Evolutionary conservation across 2,329 filamentous ascomycete genomes (phyloP), one percentile per base, ranked within the genome.

Genomic region (Aphanocladium album): DNA sequence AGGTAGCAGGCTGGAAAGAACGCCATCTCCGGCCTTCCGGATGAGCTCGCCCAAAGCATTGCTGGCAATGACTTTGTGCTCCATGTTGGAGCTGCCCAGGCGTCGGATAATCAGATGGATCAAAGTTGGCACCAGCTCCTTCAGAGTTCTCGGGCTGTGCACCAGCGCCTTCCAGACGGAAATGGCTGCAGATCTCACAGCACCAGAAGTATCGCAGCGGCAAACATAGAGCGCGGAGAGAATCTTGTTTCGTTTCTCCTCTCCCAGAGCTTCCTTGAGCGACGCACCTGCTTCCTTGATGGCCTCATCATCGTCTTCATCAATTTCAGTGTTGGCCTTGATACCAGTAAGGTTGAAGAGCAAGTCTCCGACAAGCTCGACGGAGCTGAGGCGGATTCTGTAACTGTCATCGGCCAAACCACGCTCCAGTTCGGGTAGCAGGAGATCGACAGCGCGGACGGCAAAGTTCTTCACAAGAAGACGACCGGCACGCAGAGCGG

Each of bases 391-490:
- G 80, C 95, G 90, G 70, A 99, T 99, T 69, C 95, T 91, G 76
- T 98, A 95, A 77, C 86, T 99, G 74, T 98, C 91, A 73, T 99
- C 93, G n/a, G 93, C 93, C 65, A 99, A 83, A 72, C 95, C 95
- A 67, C 95, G 89, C 77, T 99, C 95, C 64, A 99, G 84, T 73
- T 99, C 95, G 7, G 95, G 95, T 60, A 99, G 82, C 19, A 99
- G 81, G 19, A 99, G 83, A 71, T 99, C 96, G 56, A 99, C 96
- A 41, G 95, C 91, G 70, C 93, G 90, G 57, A 92, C 90, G 27
- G 96, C 92, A 74, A 99, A 99, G 76, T 99, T 99, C 81, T 99
- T 99, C 73, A 99, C 96, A 58, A 99, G 82, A 45, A 99, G 82
- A 64, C 95, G 88, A 73, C 95, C 95, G 64, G 96, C 95, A 63